Percentiles rank a stretch among this genome's conserved stretches.
These are phyloP conservation scores for Acer campestre DNA, from an alignment of 345 rosid species.

Conservation along the genomic window DNA sequence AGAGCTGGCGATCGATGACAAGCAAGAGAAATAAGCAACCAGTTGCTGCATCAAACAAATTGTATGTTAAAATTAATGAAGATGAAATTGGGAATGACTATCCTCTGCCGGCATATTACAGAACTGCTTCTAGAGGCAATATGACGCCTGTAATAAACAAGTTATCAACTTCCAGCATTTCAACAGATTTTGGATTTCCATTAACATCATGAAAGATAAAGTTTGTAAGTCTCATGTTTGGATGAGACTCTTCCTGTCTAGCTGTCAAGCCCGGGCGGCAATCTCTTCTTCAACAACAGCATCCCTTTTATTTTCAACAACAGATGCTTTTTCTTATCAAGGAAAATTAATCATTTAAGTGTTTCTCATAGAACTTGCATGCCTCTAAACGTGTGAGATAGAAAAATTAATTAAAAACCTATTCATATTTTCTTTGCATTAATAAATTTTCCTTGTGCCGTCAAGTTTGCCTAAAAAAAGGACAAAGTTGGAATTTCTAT, in stretches of 20 bases:
- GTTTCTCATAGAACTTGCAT: no score
- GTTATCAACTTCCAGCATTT: conserved; percentile 50
- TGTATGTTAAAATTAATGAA: conserved; percentile 71
- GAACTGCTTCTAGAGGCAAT: conserved; percentile 59
- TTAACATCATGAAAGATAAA: conserved; percentile 46
- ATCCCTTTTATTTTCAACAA: conserved; percentile 48
- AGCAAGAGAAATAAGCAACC: conserved; percentile 6
- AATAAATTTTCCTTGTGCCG: no score
- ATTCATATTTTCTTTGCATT: no score
- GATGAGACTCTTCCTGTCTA: conserved; percentile 30
- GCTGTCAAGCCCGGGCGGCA: conserved; percentile 41
- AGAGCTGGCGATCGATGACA: conserved; percentile 55
- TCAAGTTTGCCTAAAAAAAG: no score
- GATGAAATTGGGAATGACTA: conserved; percentile 83
- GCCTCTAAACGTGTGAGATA: no score
- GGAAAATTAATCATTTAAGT: no score
- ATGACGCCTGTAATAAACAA: conserved; percentile 53
- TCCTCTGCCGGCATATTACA: conserved; percentile 78
- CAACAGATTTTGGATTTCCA: conserved; percentile 42
- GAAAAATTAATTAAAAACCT: no score
- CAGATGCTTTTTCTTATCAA: conserved; percentile 33
- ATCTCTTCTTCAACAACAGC: conserved; percentile 51
- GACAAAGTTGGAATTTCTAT: not conserved
- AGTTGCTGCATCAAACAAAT: conserved; percentile 44
- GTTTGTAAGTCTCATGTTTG: conserved; percentile 57